These are phyloP conservation scores for Penicillium rolfsii DNA, from an alignment of 2,329 filamentous ascomycete genomes.

Conservation along the genomic window DNA sequence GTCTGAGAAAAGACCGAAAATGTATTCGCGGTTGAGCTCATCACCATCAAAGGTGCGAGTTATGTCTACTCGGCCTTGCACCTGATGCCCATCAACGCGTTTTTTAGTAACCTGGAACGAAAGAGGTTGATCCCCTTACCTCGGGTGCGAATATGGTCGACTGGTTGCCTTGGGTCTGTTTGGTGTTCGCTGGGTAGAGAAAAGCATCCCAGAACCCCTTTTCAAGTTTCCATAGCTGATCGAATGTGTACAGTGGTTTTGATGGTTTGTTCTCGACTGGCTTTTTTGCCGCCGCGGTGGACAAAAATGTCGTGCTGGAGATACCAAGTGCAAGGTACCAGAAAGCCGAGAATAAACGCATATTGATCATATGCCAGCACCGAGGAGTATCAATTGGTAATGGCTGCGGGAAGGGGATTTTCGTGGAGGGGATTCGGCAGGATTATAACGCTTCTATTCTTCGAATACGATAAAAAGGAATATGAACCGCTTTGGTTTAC, in stretches of 20 bases:
- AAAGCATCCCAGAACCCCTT: slow-evolving; percentile 31
- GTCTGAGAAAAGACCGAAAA: slow-evolving; percentile 33
- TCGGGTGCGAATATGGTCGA: slow-evolving; percentile 29
- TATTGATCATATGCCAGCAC: background rate
- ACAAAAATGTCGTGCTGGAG: background rate
- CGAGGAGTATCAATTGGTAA: background rate
- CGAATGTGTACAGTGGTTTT: slow-evolving; percentile 22
- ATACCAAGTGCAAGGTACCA: background rate
- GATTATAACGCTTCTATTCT: background rate
- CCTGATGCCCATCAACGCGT: background rate
- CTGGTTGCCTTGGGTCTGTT: slow-evolving; percentile 28
- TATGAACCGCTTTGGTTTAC: background rate
- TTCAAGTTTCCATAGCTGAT: slow-evolving; percentile 31
- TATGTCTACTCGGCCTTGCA: slow-evolving; percentile 34
- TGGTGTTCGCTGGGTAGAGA: slow-evolving; percentile 30
- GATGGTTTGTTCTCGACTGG: background rate
- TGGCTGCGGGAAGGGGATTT: background rate
- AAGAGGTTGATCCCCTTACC: slow-evolving; percentile 12
- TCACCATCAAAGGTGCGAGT: slow-evolving; percentile 33
- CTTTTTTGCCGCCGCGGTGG: background rate
- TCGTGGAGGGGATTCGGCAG: background rate
- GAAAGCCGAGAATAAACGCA: background rate
- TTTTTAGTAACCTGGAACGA: background rate
- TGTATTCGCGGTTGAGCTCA: slow-evolving; percentile 34
- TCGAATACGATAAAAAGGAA: background rate